Evolutionary conservation across 1,284 basidiomycete genomes (phyloP).

Genomic region (Inonotus obliquus): DNA sequence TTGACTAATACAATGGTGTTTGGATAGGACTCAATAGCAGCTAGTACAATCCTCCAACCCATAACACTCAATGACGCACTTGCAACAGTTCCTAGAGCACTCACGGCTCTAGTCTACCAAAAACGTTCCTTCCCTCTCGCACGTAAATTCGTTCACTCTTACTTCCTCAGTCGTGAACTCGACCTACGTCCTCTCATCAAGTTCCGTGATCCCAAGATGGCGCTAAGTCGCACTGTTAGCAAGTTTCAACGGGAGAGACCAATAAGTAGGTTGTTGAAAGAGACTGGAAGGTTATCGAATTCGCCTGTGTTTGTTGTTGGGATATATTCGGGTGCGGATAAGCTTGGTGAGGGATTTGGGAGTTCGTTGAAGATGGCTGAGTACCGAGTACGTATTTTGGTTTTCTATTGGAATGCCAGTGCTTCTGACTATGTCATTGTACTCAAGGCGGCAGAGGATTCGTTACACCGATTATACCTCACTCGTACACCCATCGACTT

Average conservation of each 20-base stretch:
- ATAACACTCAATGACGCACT: constrained; percentile 49
- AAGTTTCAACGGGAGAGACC: constrained; percentile 74
- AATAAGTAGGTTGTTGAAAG: constrained; percentile 80
- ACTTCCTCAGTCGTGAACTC: constrained; percentile 80
- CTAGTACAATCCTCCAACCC: constrained; percentile 52
- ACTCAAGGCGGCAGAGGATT: constrained; percentile 76
- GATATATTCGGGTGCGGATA: constrained; percentile 82
- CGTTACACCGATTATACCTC: constrained; percentile 76
- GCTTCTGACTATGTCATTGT: neutral
- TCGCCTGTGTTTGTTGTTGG: constrained; percentile 93
- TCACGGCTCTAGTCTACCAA: constrained; percentile 74
- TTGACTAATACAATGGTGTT: neutral
- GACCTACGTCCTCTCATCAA: constrained; percentile 85
- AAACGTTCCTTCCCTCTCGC: constrained; percentile 76
- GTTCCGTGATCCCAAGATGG: constrained; percentile 82
- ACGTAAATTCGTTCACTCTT: constrained; percentile 78
- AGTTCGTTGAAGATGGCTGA: constrained; percentile 94
- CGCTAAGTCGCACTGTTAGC: constrained; percentile 71
- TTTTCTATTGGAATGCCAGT: neutral
- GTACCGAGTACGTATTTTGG: constrained; percentile 80
- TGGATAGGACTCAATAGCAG: constrained; percentile 43
- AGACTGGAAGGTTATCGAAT: constrained; percentile 86
- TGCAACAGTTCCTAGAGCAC: constrained; percentile 67
- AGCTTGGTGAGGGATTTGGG: constrained; percentile 95
- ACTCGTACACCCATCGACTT: constrained; percentile 65